phyloP scores from a whole-genome alignment of 495 filamentous ascomycete species.

The Lepraria neglecta region DNA sequence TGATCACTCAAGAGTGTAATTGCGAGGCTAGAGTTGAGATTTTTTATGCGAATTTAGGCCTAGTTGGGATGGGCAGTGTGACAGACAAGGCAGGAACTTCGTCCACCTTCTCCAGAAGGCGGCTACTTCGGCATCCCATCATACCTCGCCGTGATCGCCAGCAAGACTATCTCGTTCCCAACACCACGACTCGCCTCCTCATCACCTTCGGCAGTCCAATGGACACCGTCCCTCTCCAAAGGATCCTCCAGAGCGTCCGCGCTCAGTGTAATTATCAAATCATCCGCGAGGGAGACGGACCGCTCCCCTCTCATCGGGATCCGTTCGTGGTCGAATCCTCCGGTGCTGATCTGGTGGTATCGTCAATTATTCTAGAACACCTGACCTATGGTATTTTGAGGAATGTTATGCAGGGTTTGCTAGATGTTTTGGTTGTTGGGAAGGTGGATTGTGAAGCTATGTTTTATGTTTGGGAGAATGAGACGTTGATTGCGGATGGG shows the following conservation, averaged over 20 bases:
- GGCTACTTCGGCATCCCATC: neutral
- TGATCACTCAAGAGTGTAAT: no score
- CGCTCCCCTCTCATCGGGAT: slow-evolving; percentile 2
- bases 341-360: neutral
- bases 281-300: neutral
- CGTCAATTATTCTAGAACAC: neutral
- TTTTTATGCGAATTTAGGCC: no score
- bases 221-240: neutral
- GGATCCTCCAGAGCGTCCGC: neutral
- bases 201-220: slow-evolving; percentile 5
- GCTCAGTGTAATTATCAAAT: neutral
- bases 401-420: neutral
- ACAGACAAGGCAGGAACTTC: no score
- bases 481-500: no score
- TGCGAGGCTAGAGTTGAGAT: no score
- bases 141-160: neutral
- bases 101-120: no score
- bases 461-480: no score
- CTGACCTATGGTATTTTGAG: neutral
- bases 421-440: neutral
- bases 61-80: no score
- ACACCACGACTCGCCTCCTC: neutral
- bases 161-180: neutral
- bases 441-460: no score
- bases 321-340: neutral